Conservation (phyloP, 1,284 basidiomycete genomes). For the Afroboletus lepidellus region DNA sequence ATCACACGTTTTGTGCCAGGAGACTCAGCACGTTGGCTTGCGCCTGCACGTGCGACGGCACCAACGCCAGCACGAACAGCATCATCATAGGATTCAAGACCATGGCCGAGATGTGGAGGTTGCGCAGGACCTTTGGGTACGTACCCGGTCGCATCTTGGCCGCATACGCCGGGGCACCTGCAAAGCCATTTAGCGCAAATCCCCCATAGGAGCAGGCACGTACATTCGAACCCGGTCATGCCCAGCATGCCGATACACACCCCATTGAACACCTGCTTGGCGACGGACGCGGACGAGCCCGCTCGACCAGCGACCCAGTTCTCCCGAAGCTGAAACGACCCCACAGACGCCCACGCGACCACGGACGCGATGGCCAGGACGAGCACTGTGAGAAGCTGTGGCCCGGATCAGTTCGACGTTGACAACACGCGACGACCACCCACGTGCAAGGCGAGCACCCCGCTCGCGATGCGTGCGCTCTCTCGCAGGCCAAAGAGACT, state of each 20-base stretch:
- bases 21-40: constrained; percentile 60
- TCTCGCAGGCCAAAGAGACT: constrained; percentile 61
- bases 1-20: constrained; percentile 50
- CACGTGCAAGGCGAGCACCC: constrained; percentile 59
- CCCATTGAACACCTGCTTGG: constrained; percentile 56
- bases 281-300: constrained; percentile 33
- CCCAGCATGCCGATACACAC: constrained; percentile 68
- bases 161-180: constrained; percentile 64
- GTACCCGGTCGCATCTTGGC: constrained; percentile 53
- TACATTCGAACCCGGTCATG: constrained; percentile 69
- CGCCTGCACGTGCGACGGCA: constrained; percentile 51
- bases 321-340: constrained; percentile 44
- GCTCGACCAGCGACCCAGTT: constrained; percentile 53
- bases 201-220: constrained; percentile 11
- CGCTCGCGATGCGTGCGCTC: constrained; percentile 56
- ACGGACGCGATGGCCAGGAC: constrained; percentile 47
- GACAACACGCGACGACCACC: constrained; percentile 22
- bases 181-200: constrained; percentile 1
- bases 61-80: constrained; percentile 54
- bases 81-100: constrained; percentile 54
- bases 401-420: constrained; percentile 3
- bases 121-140: constrained; percentile 59
- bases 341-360: constrained; percentile 51
- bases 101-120: constrained; percentile 60
- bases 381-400: constrained; percentile 53